Evolutionary conservation across 805 yeast species (phyloP).

Genomic region (Metschnikowia amazonensis): DNA sequence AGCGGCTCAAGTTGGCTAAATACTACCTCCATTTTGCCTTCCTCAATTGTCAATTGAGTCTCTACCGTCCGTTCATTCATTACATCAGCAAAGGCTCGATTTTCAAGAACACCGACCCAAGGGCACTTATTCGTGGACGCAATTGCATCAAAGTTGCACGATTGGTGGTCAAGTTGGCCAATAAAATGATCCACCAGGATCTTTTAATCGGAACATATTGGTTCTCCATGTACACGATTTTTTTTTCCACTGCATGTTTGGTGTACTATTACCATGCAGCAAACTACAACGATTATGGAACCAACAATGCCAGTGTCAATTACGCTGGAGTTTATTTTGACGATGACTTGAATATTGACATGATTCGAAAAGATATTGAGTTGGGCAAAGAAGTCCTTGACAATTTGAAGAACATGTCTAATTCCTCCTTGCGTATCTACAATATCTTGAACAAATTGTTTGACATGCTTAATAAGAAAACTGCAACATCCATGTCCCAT

Average conservation of each 20-base stretch:
- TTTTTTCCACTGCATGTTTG: slow-evolving; percentile 82
- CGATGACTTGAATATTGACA: slow-evolving; percentile 47
- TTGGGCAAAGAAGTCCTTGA: slow-evolving; percentile 73
- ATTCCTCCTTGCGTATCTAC: slow-evolving; percentile 78
- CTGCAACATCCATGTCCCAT: slow-evolving; percentile 45
- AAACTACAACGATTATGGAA: slow-evolving; percentile 26
- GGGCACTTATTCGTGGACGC: slow-evolving; percentile 69
- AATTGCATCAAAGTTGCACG: slow-evolving; percentile 83
- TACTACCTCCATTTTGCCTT: slow-evolving; percentile 68
- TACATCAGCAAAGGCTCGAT: slow-evolving; percentile 57
- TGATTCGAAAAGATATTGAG: slow-evolving; percentile 70
- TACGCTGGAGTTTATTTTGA: slow-evolving; percentile 45
- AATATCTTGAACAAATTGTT: slow-evolving; percentile 74
- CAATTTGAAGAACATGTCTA: slow-evolving; percentile 64
- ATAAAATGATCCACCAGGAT: slow-evolving; percentile 70
- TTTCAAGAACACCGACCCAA: slow-evolving; percentile 42
- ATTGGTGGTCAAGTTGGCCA: slow-evolving; percentile 74
- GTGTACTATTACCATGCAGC: slow-evolving; percentile 71
- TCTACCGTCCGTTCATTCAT: slow-evolving; percentile 87
- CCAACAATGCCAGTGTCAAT: slow-evolving; percentile 29
- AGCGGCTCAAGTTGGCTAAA: slow-evolving; percentile 67
- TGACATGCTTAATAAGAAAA: slow-evolving; percentile 70
- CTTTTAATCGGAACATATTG: slow-evolving; percentile 82
- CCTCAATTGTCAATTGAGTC: slow-evolving; percentile 71
- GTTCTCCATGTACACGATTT: slow-evolving; percentile 87